Evolutionary conservation across 176 grass and related monocot species (phyloP).

Genomic region (Thinopyrum elongatum): DNA sequence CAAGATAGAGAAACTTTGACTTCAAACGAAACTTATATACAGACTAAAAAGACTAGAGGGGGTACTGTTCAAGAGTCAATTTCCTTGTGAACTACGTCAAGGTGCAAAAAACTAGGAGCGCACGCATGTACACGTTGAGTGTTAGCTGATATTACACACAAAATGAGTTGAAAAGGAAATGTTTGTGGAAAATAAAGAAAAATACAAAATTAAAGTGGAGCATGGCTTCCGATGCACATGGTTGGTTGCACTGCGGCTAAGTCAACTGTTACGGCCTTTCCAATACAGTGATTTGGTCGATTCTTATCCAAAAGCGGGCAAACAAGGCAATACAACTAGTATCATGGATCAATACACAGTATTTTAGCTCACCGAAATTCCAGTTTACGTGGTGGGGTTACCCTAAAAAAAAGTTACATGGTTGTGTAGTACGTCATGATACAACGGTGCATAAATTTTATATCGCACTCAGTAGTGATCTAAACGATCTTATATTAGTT

Average conservation of each 20-base stretch:
- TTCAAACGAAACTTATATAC: no score
- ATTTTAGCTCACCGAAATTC: no score
- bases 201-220: not conserved
- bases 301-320: not conserved
- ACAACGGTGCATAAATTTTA: no score
- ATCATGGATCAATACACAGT: not conserved
- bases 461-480: no score
- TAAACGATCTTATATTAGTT: no score
- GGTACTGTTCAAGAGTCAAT: no score
- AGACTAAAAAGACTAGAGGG: no score
- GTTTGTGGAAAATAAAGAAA: not conserved
- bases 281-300: not conserved
- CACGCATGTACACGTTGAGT: not conserved
- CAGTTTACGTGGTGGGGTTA: no score
- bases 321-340: not conserved
- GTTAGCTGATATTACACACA: not conserved
- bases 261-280: not conserved
- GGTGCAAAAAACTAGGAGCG: not conserved
- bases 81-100: not conserved
- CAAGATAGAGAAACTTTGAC: no score
- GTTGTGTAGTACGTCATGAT: no score
- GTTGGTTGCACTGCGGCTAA: constrained; percentile 4
- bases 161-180: not conserved
- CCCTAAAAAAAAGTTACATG: no score
- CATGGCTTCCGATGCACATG: not conserved